Base-by-base conservation (phyloP, 1,284 basidiomycete species). In the Ceratorhiza oryzae-sativae region DNA sequence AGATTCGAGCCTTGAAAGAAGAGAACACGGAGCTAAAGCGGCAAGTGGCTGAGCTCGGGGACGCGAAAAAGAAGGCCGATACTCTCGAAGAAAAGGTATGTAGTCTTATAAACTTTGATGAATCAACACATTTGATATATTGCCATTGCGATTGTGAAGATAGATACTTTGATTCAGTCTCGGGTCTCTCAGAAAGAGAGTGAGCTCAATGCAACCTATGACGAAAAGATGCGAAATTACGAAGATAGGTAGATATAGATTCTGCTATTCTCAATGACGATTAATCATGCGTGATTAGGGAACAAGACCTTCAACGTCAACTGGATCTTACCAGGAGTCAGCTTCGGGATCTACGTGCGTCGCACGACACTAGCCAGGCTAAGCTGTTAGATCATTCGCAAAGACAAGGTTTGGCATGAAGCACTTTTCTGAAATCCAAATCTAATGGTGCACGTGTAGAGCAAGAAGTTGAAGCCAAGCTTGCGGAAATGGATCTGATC, bases 131-230 rank as follows among this genome's bases (percentile, higher is more conserved):
- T 13, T 13, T 39, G 42, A 45, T 8, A 58, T 39, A 23, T 23
- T 36, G 3, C 18, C 23, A 10, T 39, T 30, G 10, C 9, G 6
- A 15, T 4, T 48, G 15, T 34, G 42, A 55, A 94, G 90, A 97
- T 98, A 93, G 95, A 98, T 36, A 89, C 91, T 48, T 83, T 94
- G 80, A 92, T 98, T 71, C 86, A 88, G 73, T 94, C 97, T 76
- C 89, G 90, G 76, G 90, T 97, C 18, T 83, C 84, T 0, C 92
- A 94, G 79, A 96, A 97, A 81, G 94, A 97, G 83, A 95, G 94
- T 72, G 96, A 98, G 81, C 84, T 98, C 12, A 94, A 96, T 75
- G 97, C 97, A 20, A 95, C 93, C 5, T 98, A 97, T 77, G 96
- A 98, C 77, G 97, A 99, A 82, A 90, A 91, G 76, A 86, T 98